Percentiles rank a stretch among this genome's conserved stretches.
These are phyloP conservation scores for Epichloe brachyelytri DNA, from an alignment of 2,329 filamentous ascomycete genomes.

Conservation along the genomic window DNA sequence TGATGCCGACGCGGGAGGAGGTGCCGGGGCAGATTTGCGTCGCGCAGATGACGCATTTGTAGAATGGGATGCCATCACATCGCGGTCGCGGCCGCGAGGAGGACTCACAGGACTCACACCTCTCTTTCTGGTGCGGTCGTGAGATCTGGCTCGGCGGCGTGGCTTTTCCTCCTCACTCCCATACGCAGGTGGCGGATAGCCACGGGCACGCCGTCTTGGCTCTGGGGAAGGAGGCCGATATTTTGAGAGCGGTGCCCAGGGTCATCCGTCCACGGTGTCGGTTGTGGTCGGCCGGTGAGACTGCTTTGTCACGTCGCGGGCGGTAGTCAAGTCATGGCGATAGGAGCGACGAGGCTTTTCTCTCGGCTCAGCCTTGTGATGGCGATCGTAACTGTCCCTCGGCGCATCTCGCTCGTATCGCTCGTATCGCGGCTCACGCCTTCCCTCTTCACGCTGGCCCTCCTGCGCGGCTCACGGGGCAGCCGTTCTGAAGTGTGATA, in stretches of 20 bases:
- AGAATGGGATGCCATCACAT: slow-evolving; percentile 3
- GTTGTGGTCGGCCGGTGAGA: slow-evolving; percentile 8
- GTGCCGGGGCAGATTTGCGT: slow-evolving; percentile 8
- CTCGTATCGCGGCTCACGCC: background rate
- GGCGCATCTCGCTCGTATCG: background rate
- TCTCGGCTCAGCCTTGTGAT: background rate
- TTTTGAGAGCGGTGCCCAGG: background rate
- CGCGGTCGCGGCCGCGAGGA: slow-evolving; percentile 11
- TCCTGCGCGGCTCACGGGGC: slow-evolving; percentile 2
- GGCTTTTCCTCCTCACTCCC: slow-evolving; percentile 10
- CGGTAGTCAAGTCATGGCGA: slow-evolving; percentile 7
- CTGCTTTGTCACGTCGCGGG: slow-evolving; percentile 9
- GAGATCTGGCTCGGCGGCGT: slow-evolving; percentile 13
- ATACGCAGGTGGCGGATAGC: slow-evolving; percentile 5
- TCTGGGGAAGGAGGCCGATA: slow-evolving; percentile 4
- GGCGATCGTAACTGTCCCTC: background rate
- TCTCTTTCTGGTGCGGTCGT: slow-evolving; percentile 10
- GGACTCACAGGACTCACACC: slow-evolving; percentile 9
- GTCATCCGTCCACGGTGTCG: slow-evolving; percentile 8
- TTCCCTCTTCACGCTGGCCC: background rate
- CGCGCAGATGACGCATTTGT: slow-evolving; percentile 4
- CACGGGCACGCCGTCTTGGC: slow-evolving; percentile 1
- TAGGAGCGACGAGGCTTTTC: slow-evolving; percentile 3
- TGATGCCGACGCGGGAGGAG: slow-evolving; percentile 9
- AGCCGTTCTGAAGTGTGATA: slow-evolving; percentile 5